Evolutionary conservation across 1,284 basidiomycete species (phyloP).

Genomic region (Earliella scabrosa): DNA sequence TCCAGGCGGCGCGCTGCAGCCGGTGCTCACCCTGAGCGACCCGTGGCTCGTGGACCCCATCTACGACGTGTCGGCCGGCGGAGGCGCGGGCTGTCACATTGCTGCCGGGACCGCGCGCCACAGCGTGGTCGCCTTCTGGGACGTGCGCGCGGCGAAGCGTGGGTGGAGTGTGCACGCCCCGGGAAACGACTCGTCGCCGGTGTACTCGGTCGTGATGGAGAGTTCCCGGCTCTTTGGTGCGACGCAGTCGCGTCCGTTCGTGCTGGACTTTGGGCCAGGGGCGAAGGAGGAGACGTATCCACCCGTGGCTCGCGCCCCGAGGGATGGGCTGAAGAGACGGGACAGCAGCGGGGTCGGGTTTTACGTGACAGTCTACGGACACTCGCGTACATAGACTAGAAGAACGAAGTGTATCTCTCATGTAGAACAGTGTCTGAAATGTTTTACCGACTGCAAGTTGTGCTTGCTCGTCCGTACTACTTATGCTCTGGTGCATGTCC

Average conservation of each 20-base stretch:
- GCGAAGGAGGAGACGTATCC: conserved; percentile 64
- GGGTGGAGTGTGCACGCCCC: conserved; percentile 82
- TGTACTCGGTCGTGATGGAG: conserved; percentile 72
- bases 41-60: conserved; percentile 74
- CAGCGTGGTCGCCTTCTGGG: conserved; percentile 78
- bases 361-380: conserved; percentile 56
- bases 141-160: conserved; percentile 57
- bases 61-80: conserved; percentile 71
- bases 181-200: conserved; percentile 73
- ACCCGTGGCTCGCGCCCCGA: conserved; percentile 36
- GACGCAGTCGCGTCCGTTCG: conserved; percentile 73
- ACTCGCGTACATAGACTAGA: conserved; percentile 28
- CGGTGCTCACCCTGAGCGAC: conserved; percentile 63
- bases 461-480: background rate
- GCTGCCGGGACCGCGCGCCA: conserved; percentile 76
- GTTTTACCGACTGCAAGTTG: background rate
- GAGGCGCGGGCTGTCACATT: conserved; percentile 64
- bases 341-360: conserved; percentile 30
- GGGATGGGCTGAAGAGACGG: conserved; percentile 47
- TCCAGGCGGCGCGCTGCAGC: conserved; percentile 43
- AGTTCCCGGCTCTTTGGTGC: conserved; percentile 75
- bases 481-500: no score
- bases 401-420: background rate
- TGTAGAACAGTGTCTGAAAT: background rate
- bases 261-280: conserved; percentile 75